Base-by-base conservation (phyloP, 768 basidiomycete genomes). In the Cyathus striatus region DNA sequence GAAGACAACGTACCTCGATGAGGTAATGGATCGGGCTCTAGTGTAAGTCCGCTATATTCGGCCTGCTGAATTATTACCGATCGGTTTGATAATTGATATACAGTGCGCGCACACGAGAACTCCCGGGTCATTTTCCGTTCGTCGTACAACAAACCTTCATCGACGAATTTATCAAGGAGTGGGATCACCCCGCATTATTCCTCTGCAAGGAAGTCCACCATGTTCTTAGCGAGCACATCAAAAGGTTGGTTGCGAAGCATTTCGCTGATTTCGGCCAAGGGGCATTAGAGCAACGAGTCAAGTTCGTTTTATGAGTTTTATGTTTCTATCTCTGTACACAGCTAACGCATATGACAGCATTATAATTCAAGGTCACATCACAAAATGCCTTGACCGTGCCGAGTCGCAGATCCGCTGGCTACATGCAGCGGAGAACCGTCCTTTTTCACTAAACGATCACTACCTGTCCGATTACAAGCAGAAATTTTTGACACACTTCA, bases 101-200 rank as follows among this genome's bases (percentile, higher is more conserved):
- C 40, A 84, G 82, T 27, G 76, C 82, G 0, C 67, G 76, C 4
- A 79, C 81, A 0, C 71, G 82, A 1, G 81, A 83, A 49, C 68
- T 83, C 0, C 80, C 79, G 0, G 74, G 70, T 20, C 71, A 69
- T 43, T 79, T 76, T 45, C 81, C 81, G 0, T 82, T 78, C 45
- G 60, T 75, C 0, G 74, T 83, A 0, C 70, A 74, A 25, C 52
- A 62, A 5, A 46, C 54, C 0, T 76, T 69, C 43, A 76, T 83
- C 41, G 34, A 42, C 1, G 39, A 55, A 0, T 54, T 77, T 37
- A 68, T 68, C 3, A 13, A 47, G 3, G 49, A 67, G 36, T 83
- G 80, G 80, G 38, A 38, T 0, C 27, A 17, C 0, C 81, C 78
- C 0, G 60, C 74, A 0, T 51, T 63, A 23, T 23, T 39, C 0